Evolutionary conservation across 441 rosid genomes (phyloP), one percentile per base, ranked within the genome.

Genomic region (Arabidopsis lyrata): DNA sequence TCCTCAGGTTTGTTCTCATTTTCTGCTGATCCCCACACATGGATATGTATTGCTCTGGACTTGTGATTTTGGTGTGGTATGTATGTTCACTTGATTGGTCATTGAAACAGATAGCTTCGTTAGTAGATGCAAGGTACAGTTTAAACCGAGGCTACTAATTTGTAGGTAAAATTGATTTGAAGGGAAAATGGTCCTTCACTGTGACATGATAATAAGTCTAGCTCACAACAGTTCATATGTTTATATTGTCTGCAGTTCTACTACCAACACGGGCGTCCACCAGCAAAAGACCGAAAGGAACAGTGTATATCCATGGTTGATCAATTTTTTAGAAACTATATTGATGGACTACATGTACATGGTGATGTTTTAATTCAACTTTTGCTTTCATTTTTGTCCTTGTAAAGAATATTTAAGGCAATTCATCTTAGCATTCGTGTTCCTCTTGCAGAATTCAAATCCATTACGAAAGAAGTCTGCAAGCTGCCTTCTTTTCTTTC

Each of bases 401-500:
- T 16, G 15, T 50, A 31, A 59, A 44, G 55, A 31, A 39, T 59
- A 66, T 13, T 8, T n/a, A 50, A 38, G 35, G 15, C 18, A 49
- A 8, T 36, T 65, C 27, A 57, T 47, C 70, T 56, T 57, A 63
- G 5, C 58, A 41, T 68, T 16, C 44, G 9, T 56, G 54, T 32
- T 77, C 75, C 35, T 34, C 63, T 65, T 82, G 75, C 87, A 88
- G 93, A 85, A 72, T 88, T 88, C 66, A 85, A 81, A 86, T 48
- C 78, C 75, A 72, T 86, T 47, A 83, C 86, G 3, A 86, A 79
- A 79, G 88, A 86, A 74, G 77, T 85, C 49, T 86, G 93, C 86
- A 83, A 78, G 83, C 82, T 88, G 61, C 93, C 93, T 20, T 82
- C 90, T 48, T 86, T 81, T 66, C 76, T 88, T 48, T 88, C 89